phyloP scores from a whole-genome alignment of 1,139 yeast species.

The Taphrina sp. region DNA sequence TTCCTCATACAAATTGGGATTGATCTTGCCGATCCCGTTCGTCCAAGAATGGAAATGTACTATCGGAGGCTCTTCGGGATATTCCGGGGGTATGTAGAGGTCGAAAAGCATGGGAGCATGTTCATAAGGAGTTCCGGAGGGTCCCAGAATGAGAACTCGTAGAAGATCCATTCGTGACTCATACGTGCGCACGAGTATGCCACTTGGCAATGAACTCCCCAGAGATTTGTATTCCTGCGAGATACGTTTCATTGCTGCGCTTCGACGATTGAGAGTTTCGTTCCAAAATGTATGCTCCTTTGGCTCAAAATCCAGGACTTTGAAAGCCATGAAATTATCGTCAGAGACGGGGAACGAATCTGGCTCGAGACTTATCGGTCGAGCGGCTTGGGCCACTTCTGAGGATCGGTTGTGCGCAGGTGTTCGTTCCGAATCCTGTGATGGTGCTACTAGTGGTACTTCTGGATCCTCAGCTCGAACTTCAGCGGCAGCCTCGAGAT shows the following conservation, averaged over 20 bases:
- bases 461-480: neutral
- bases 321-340: neutral
- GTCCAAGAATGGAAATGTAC: conserved; percentile 38
- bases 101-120: conserved; percentile 38
- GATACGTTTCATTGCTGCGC: conserved; percentile 3
- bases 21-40: conserved; percentile 38
- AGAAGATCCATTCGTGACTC: conserved; percentile 36
- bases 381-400: conserved; percentile 17
- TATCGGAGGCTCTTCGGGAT: conserved; percentile 36
- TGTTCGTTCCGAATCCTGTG: neutral
- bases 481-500: neutral
- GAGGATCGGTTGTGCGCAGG: neutral
- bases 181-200: conserved; percentile 37
- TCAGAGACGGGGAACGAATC: conserved; percentile 11
- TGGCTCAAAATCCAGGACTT: conserved; percentile 14
- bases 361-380: conserved; percentile 1
- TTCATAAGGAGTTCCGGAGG: conserved; percentile 37
- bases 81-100: conserved; percentile 33
- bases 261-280: neutral
- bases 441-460: neutral
- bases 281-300: conserved; percentile 7
- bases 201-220: conserved; percentile 35
- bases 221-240: conserved; percentile 35
- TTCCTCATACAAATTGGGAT: conserved; percentile 38
- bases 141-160: conserved; percentile 37